A percentile compares a stretch with the other conserved stretches of the same genome.
Conservation (phyloP, 1,284 basidiomycete genomes). For the Austroboletus novae-zelandiae region DNA sequence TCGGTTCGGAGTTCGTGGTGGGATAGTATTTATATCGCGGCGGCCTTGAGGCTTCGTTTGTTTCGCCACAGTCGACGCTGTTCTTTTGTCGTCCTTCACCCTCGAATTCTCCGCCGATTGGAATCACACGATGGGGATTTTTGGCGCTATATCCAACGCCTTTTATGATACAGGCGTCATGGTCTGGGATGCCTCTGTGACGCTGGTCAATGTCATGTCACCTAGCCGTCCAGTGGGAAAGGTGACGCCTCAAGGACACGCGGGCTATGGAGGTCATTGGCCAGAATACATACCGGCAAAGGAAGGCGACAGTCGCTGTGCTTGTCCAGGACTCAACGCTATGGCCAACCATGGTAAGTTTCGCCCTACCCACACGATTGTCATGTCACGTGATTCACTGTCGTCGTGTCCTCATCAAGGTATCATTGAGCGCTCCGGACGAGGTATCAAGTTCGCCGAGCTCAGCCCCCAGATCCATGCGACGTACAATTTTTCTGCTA, state of each 20-base stretch:
- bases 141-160: constrained; percentile 29
- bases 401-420: constrained; percentile 39
- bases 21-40: constrained; percentile 5
- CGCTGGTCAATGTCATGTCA: constrained; percentile 52
- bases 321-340: constrained; percentile 71
- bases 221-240: constrained; percentile 48
- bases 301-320: constrained; percentile 62
- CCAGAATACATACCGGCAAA: constrained; percentile 57
- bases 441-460: constrained; percentile 63
- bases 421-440: constrained; percentile 63
- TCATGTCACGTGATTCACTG: background rate
- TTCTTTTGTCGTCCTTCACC: background rate
- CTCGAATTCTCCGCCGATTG: background rate
- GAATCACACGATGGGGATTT: constrained; percentile 13
- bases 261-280: constrained; percentile 67
- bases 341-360: constrained; percentile 71
- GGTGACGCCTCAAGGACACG: constrained; percentile 55
- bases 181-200: constrained; percentile 54
- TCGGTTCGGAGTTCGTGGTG: background rate
- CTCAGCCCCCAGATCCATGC: constrained; percentile 44
- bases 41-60: background rate
- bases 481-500: constrained; percentile 67
- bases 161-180: constrained; percentile 37
- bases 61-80: background rate
- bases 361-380: background rate